Base-by-base conservation (phyloP, 176 grass and related monocot genomes). In the Aegilops sharonensis region DNA sequence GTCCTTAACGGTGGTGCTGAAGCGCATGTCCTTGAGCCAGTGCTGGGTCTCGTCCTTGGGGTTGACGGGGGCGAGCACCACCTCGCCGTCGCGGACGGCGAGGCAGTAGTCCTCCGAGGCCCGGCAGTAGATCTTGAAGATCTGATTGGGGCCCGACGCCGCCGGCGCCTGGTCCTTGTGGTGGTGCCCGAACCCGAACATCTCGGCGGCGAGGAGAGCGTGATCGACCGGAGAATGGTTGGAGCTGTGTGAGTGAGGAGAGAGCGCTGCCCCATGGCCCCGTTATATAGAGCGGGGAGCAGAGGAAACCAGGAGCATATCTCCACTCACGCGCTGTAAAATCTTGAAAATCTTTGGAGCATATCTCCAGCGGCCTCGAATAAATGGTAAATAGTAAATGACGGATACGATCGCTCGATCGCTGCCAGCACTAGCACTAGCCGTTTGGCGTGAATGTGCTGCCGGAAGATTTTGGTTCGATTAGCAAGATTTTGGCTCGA, bases 11-110 rank as follows among this genome's bases (percentile, higher is more conserved):
- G 30, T 77, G 34, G 89, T 92, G 79, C 91, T 91, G 81, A 94
- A 94, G 12, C 81, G 78, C 88, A 93, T 88, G 65, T 94, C 91
- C 88, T 93, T 91, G 82, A 88, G 89, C 94, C 94, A 96, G 81
- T 93, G 91, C 94, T 91, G 89, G 82, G 85, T 71, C 1, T 80
- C 62, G 8, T 96, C 94, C 37, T 77, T 85, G 67, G 91, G 87
- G 56, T 96, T 87, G 47, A 39, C 29, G 24, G 68, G 77, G 2
- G 89, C 89, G 8, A 96, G 87, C 57, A 96, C 87, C 9, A 93
- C 91, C 59, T 29, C 69, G 72, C 87, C 87, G 50, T 93, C 85
- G 68, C 94, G 87, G 66, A 93, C 86, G 81, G 91, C 37, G 21
- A 96, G 91, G 82, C 85, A 80, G 75, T 91, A 93, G 77, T 86